Percentiles rank a stretch among this genome's conserved stretches.
phyloP scores from a whole-genome alignment of 768 basidiomycete species.

The Mrakia frigida region DNA sequence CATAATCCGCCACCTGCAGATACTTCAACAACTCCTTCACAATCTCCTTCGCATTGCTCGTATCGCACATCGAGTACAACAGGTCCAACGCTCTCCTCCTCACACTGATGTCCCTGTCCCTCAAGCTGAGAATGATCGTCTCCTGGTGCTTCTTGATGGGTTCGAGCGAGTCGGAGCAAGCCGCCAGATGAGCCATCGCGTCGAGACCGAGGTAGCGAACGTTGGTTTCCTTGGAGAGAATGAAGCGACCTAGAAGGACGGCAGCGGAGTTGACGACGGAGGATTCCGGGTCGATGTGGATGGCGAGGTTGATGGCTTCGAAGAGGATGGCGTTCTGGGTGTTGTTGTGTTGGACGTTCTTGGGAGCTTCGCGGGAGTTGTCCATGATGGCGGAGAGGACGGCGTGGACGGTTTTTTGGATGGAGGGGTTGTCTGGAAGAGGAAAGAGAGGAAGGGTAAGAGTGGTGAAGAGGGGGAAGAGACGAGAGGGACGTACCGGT shows the following conservation, averaged over 20 bases:
- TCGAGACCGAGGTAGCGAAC: constrained; percentile 95
- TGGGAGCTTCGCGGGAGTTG: constrained; percentile 75
- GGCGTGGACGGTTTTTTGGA: constrained; percentile 68
- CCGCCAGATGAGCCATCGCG: constrained; percentile 96
- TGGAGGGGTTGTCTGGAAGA: constrained; percentile 68
- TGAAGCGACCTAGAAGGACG: constrained; percentile 86
- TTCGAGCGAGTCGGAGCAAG: constrained; percentile 81
- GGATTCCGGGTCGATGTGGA: constrained; percentile 88
- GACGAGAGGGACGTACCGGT: constrained; percentile 57
- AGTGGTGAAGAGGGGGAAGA: background rate
- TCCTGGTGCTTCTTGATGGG: constrained; percentile 92
- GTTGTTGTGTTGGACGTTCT: constrained; percentile 97
- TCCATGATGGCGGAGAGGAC: constrained; percentile 87
- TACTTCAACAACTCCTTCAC: constrained; percentile 93
- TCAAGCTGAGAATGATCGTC: constrained; percentile 87
- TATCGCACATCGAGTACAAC: constrained; percentile 98
- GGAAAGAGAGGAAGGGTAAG: background rate
- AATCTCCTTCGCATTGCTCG: constrained; percentile 91
- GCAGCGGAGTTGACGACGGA: constrained; percentile 82
- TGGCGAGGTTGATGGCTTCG: constrained; percentile 93
- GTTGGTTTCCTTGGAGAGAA: constrained; percentile 96
- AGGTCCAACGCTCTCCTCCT: constrained; percentile 88
- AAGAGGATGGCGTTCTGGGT: constrained; percentile 97
- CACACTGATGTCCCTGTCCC: constrained; percentile 96
- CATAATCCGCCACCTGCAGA: constrained; percentile 93